phyloP scores from a whole-genome alignment of 352 stramenopile genomes.

The Globisporangium abappressorium region DNA sequence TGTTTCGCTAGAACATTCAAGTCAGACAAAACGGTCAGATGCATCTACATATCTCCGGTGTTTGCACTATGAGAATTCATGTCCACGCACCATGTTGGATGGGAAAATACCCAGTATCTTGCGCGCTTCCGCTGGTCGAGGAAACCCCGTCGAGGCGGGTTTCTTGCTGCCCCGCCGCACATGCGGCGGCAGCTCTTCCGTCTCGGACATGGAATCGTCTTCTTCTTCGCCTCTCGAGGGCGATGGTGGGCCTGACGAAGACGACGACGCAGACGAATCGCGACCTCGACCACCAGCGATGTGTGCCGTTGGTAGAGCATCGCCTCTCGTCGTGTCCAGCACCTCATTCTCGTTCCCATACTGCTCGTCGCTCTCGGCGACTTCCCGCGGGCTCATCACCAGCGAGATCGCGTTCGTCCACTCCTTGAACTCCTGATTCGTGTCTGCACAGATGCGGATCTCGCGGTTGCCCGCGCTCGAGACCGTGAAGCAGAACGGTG shows the following conservation, averaged over 20 bases:
- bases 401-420: slow-evolving; percentile 74
- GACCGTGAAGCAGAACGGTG: slow-evolving; percentile 79
- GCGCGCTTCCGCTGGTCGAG: not conserved
- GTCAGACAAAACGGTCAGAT: not conserved
- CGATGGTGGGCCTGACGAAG: slow-evolving; percentile 15
- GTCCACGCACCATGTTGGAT: slow-evolving; percentile 11
- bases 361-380: not conserved
- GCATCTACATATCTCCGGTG: too few relatives aligned
- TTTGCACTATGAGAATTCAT: not conserved
- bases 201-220: slow-evolving; percentile 11
- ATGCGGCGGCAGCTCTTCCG: not conserved
- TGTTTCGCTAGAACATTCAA: slow-evolving; percentile 7
- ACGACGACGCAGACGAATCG: slow-evolving; percentile 14
- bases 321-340: not conserved
- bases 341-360: not conserved
- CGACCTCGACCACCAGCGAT: not conserved
- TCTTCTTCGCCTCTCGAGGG: slow-evolving; percentile 12
- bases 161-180: not conserved
- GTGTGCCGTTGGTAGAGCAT: not conserved
- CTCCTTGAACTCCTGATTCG: slow-evolving; percentile 65
- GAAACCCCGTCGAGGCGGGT: not conserved
- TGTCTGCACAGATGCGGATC: slow-evolving; percentile 64
- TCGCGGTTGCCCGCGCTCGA: slow-evolving; percentile 31
- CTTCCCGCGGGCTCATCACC: slow-evolving; percentile 47
- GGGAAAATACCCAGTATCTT: slow-evolving; percentile 13